Base-by-base conservation (phyloP, 2,329 filamentous ascomycete species). In the Chrysoporthe cubensis region DNA sequence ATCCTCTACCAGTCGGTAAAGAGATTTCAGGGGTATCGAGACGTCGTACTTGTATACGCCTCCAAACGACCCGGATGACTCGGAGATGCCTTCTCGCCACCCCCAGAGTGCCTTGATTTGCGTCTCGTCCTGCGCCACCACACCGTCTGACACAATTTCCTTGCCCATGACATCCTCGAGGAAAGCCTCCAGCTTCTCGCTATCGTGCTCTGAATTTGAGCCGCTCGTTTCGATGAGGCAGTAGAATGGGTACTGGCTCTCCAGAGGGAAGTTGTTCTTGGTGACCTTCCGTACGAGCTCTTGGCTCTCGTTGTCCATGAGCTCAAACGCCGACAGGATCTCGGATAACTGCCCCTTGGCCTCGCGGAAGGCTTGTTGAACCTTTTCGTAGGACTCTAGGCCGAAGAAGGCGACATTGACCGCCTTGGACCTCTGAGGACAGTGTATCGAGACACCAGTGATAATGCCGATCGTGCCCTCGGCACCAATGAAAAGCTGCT, bases 21-120 rank as follows among this genome's bases (percentile, higher is more conserved):
- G 88, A 72, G 97, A 90, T 14, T 87, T 80, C 40, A 99, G 85
- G 1, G 96, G 96, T 72, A 99, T 97, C 7, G 96, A 98, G 43
- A 99, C 85, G 76, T 99, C 96, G 78, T 99, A 99, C 82, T 99
- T 99, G 87, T 99, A 99, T 9, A 96, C 94, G 57, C 94, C 96
- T 68, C 96, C 96, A 80, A 91, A 93, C 78, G 97, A 94, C 70
- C 92, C 92, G 37, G 96, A 84, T 58, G 90, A 90, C 81, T 99
- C 96, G 0, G 94, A 90, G 73, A 99, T 93, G 73, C 94, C 93
- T 83, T 99, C 96, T 71, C 96, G 89, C 89, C 94, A 98, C 68
- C 88, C 85, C 96, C 96, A 99, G 63, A 99, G 85, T 3, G 90
- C 85, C 75, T 88, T 88, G 72, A 92, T 86, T 80, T 99, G 96